Base-by-base conservation (phyloP, 2,329 filamentous ascomycete species). In the Arthrobotrys entomopaga region DNA sequence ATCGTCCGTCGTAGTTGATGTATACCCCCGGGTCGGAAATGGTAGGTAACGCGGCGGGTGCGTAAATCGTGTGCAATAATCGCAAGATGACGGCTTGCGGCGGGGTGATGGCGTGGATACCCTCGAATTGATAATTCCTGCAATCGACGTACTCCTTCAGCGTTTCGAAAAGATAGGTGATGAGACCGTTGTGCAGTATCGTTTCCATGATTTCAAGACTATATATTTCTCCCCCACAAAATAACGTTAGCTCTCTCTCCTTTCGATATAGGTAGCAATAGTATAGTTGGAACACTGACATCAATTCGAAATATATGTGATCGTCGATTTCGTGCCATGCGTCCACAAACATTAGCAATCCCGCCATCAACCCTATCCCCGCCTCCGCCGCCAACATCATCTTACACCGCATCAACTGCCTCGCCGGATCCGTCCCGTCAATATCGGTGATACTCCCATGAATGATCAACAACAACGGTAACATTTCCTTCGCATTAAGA, bases 291-390 rank as follows among this genome's bases (percentile, higher is more conserved):
- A 46, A 7, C n/a, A 38, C 77, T 60, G 26, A 78, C 77, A 79
- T 78, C 65, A 79, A 65, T 48, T 76, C 77, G 26, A 77, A 78
- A 34, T 77, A 79, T 24, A 79, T 78, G 58, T 79, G 77, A n/a
- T 78, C 77, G 42, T 79, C 78, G 49, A 79, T 78, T 34, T 79
- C 78, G 46, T 79, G 77, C 78, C 78, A 79, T 22, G 77, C 77
- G 42, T 77, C 78, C 34, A 79, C 65, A 64, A 79, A 79, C 54
- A 79, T 77, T 10, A 79, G 22, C 34, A 79, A 22, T 13, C 78
- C 78, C 13, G 76, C 67, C 42, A 79, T 58, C 22, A 79, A 48
- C 5, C 73, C 77, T 15, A 77, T 75, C 24, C 78, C 78, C 53
- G 76, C 77, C 26, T 77, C 78, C 29, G 78, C 77, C 10, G 78